Conservation (phyloP, 2,329 filamentous ascomycete species). For the Xylaria sp. region DNA sequence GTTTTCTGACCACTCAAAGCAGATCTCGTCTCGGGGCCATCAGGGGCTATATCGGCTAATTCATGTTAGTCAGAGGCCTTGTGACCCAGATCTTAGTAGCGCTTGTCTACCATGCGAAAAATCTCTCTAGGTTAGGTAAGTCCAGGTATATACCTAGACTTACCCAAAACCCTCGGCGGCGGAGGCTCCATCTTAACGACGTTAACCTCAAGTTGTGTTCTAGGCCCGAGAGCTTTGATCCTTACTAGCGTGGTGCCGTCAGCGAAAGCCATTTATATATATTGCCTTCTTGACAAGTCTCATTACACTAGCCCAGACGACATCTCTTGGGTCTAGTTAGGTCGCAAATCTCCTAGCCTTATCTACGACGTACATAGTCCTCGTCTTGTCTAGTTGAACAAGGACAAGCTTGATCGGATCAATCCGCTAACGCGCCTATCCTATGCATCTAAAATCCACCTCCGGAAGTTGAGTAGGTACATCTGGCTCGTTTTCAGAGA, state of each 20-base stretch:
- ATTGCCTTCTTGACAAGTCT: background rate
- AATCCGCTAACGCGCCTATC: too few relatives aligned
- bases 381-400: too few relatives aligned
- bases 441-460: too few relatives aligned
- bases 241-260: background rate
- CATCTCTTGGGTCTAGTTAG: too few relatives aligned
- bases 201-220: background rate
- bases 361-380: too few relatives aligned
- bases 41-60: background rate
- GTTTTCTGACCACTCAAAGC: background rate
- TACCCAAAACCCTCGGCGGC: background rate
- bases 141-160: too few relatives aligned
- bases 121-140: background rate
- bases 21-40: background rate
- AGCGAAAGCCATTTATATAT: too few relatives aligned
- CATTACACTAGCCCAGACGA: too few relatives aligned
- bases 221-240: background rate
- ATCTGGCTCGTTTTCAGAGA: background rate
- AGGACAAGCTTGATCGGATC: too few relatives aligned
- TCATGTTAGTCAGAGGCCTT: background rate
- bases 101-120: background rate
- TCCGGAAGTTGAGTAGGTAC: background rate
- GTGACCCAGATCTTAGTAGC: background rate
- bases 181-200: too few relatives aligned
- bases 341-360: too few relatives aligned